Conservation (phyloP, 1,284 basidiomycete genomes). For the Ceratobasidium sp. region DNA sequence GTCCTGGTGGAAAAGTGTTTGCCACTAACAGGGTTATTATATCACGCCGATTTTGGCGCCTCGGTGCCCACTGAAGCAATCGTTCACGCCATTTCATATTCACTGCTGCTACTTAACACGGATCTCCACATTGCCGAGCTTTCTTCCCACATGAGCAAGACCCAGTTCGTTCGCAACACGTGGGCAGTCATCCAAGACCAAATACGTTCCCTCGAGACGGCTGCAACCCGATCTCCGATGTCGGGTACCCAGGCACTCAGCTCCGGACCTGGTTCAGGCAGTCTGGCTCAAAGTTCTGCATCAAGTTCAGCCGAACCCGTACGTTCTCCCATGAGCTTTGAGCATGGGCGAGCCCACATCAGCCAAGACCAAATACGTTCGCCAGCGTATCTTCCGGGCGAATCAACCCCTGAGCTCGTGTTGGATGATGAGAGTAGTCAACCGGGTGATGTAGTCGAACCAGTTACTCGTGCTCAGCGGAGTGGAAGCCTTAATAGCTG, state of each 20-base stretch:
- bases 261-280: not conserved
- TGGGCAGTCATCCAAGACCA: conserved; percentile 75
- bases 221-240: conserved; percentile 44
- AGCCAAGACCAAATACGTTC: conserved; percentile 53
- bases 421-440: conserved; percentile 70
- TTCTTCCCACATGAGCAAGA: conserved; percentile 87
- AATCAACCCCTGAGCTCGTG: conserved; percentile 67
- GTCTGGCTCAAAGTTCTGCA: not conserved
- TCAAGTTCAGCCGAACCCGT: not conserved
- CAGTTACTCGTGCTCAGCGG: conserved; percentile 65
- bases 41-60: not conserved
- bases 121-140: conserved; percentile 96
- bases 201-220: conserved; percentile 7
- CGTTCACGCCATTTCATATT: conserved; percentile 92
- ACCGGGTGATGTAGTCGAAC: conserved; percentile 57
- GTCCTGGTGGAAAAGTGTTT: not conserved
- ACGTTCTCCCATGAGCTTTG: conserved; percentile 4
- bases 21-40: not conserved
- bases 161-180: conserved; percentile 92
- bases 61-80: conserved; percentile 62
- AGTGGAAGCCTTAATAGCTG: conserved; percentile 83
- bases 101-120: conserved; percentile 92
- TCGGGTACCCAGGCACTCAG: conserved; percentile 19
- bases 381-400: conserved; percentile 56
- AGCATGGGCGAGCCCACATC: not conserved